Evolutionary conservation across 1,284 basidiomycete species (phyloP), one percentile per base, ranked within the genome.

Genomic region (Leccinum insolens): DNA sequence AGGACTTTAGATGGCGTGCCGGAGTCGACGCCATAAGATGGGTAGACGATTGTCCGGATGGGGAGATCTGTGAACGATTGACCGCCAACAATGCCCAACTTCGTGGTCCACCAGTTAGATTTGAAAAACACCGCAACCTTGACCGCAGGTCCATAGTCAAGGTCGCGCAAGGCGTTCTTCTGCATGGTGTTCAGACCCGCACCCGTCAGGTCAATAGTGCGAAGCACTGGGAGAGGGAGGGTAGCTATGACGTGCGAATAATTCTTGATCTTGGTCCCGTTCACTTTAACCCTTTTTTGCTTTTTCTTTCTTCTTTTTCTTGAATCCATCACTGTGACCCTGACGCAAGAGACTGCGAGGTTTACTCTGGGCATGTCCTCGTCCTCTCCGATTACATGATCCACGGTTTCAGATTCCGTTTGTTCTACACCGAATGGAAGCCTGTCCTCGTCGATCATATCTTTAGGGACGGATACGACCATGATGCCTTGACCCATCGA

Each of bases 41-140:
- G 82, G 63, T 80, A 82, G 6, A 82, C 77, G 46, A 82, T 25
- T 25, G 22, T 25, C 3, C 22, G 22, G 22, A 25, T 2, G 3
- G 79, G 77, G 3, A 80, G 74, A 65, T 83, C 80, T 2, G 79
- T 82, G 20, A 69, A 74, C 7, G 79, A 74, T 67, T 80, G 80
- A 2, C 81, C 80, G 7, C 80, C 81, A 2, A 71, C 14, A 3
- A 74, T 74, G 17, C 71, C 62, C 12, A 70, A 11, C 25, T 66
- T 63, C 15, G 68, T 69, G 60, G 78, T 77, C 82, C 82, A 82
- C 75, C 80, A 83, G 25, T 76, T 68, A 4, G 74, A 74, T 62
- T 73, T 76, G 72, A 82, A 82, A 28, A 77, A 76, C n/a, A 82
- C 41, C 3, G 74, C 81, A 37, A 82, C 71, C 67, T 82, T 82